Base-by-base conservation (phyloP, 2,329 filamentous ascomycete species). In the Zasmidium citrigriseum region DNA sequence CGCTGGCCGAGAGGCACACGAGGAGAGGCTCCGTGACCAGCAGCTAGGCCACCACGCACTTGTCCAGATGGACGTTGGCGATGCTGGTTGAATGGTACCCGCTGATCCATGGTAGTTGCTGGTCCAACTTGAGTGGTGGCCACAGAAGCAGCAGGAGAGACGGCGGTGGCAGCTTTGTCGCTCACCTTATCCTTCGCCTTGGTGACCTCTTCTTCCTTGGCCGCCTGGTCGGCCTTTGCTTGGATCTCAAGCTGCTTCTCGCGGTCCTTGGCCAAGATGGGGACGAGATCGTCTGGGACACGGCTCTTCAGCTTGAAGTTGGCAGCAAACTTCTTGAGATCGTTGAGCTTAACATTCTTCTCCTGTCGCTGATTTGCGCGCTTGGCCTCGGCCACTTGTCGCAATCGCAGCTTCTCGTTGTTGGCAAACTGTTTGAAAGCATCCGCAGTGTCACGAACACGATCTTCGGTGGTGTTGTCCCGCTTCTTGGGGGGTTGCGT, bases 261-360 rank as follows among this genome's bases (percentile, higher is more conserved):
- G n/a, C 92, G 92, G 72, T 99, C 95, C 73, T 98, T 99, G 58
- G 95, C 93, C 60, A 99, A 89, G 65, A 99, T 99, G 1, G 91
- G 89, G 24, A 99, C 92, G 34, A 99, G 78, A 74, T 99, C 95
- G 52, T 85, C 87, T 1, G 95, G 95, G 11, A 99, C 92, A 4
- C 93, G 92, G 2, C 93, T 97, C 51, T 90, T 89, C 18, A 99
- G 84, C 77, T 98, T 98, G 82, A 99, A 99, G 72, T 85, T 95
- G 66, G 88, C 85, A 1, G 95, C 91, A 75, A 99, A 99, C 71
- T 93, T 96, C 81, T 95, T 96, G 58, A 99, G 78, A 76, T 99
- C 95, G 59, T 91, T 96, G 61, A 99, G 76, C 75, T 96, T 97
- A 64, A 95, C 87, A 65, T 93, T 91, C 73, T 96, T 96, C 73